Evolutionary conservation across 176 grass and related monocot genomes (phyloP).

Genomic region (Echinochloa phyllopogon): DNA sequence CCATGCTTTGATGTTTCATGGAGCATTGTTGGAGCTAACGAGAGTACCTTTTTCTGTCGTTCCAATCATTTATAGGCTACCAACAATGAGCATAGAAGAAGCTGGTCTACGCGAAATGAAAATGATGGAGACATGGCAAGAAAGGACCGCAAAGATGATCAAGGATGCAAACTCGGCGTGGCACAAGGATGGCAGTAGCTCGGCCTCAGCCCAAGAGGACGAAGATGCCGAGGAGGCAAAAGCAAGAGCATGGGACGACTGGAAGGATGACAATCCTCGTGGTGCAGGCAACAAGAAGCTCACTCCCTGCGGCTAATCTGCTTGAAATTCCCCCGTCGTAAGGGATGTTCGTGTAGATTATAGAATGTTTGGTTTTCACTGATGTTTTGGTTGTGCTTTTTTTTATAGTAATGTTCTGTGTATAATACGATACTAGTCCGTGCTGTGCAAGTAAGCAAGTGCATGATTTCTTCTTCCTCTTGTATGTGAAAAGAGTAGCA

Average conservation of each 20-base stretch:
- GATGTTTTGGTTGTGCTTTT: not conserved
- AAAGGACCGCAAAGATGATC: conserved; percentile 67
- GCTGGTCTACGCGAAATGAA: conserved; percentile 88
- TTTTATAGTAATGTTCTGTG: not conserved
- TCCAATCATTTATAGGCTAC: conserved; percentile 50
- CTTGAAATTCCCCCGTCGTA: not conserved
- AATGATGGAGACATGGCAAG: conserved; percentile 92
- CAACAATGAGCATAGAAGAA: conserved; percentile 96
- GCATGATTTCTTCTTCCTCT: not conserved
- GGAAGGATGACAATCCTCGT: conserved; percentile 96
- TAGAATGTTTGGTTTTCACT: not conserved
- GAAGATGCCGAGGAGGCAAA: conserved; percentile 80
- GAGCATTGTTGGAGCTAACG: not conserved
- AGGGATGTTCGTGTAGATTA: conserved; percentile 18
- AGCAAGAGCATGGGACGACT: conserved; percentile 88
- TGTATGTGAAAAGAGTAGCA: no score
- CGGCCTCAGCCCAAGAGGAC: conserved; percentile 56
- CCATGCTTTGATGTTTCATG: not conserved
- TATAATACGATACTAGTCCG: not conserved
- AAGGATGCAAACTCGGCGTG: conserved; percentile 78
- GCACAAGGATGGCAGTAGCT: conserved; percentile 60
- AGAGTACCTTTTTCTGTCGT: not conserved
- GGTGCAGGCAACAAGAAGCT: conserved; percentile 98
- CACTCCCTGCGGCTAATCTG: conserved; percentile 76
- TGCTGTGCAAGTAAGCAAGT: not conserved